These are phyloP conservation scores for Mycena filopes DNA, from an alignment of 768 basidiomycete genomes.

Conservation along the genomic window DNA sequence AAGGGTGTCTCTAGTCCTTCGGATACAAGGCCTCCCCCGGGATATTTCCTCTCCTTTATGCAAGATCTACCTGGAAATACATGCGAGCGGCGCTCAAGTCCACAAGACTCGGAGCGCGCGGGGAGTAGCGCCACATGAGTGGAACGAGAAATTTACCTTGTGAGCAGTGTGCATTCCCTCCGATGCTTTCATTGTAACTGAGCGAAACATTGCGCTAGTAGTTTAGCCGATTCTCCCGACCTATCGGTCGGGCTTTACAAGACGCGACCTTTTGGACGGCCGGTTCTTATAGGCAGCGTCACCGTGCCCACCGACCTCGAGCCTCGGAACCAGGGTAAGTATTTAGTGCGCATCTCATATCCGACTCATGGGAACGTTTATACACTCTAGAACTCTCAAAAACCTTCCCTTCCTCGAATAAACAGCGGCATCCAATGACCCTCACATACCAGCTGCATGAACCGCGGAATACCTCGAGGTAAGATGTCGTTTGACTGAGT, in stretches of 20 bases:
- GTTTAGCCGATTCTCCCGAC: constrained; percentile 12
- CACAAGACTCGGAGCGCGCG: constrained; percentile 10
- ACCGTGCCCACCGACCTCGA: constrained; percentile 20
- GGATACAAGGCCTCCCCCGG: constrained; percentile 16
- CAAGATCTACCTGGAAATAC: constrained; percentile 22
- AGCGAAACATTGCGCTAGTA: neutral
- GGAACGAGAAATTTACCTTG: constrained; percentile 25
- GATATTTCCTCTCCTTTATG: neutral
- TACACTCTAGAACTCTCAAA: constrained; percentile 15
- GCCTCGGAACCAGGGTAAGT: constrained; percentile 24
- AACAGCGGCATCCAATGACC: constrained; percentile 8
- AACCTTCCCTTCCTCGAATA: constrained; percentile 14
- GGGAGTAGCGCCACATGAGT: constrained; percentile 20
- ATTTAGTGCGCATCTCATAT: neutral
- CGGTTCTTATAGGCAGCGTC: constrained; percentile 5
- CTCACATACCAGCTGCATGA: constrained; percentile 23
- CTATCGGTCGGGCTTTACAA: constrained; percentile 16
- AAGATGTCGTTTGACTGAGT: neutral
- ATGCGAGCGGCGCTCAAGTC: neutral
- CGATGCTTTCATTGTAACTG: constrained; percentile 2
- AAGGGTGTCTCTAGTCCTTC: constrained; percentile 10
- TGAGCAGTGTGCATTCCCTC: constrained; percentile 6
- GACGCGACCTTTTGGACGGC: constrained; percentile 15
- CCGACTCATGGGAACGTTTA: neutral
- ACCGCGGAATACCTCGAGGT: constrained; percentile 1